phyloP scores from a whole-genome alignment of 495 filamentous ascomycete genomes.

The Chaetomium tenue region DNA sequence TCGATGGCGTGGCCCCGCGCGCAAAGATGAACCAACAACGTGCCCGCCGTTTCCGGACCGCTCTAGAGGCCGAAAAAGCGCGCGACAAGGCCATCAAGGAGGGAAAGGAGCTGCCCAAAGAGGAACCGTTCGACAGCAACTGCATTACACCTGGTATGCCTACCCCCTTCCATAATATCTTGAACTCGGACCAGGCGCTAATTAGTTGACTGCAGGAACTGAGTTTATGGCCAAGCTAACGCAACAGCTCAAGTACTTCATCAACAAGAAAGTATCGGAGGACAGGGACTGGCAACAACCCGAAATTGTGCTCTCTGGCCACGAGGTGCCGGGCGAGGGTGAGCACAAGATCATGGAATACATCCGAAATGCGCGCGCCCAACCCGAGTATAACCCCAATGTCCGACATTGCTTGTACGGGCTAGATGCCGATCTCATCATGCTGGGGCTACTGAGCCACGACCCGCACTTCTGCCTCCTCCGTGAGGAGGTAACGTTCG shows the following conservation, averaged over 20 bases:
- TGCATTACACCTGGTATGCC: constrained; percentile 84
- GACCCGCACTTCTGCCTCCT: constrained; percentile 98
- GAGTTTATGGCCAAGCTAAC: constrained; percentile 98
- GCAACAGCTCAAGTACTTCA: constrained; percentile 92
- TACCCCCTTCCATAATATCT: too few species aligned
- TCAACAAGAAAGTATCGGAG: constrained; percentile 97
- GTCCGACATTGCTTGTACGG: constrained; percentile 96
- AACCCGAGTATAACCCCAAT: constrained; percentile 91
- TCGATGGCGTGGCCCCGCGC: constrained; percentile 94
- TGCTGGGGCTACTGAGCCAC: constrained; percentile 94
- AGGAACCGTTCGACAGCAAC: constrained; percentile 97
- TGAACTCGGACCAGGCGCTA: background rate
- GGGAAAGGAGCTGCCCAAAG: constrained; percentile 88
- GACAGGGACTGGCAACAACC: constrained; percentile 96
- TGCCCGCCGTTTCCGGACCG: constrained; percentile 90
- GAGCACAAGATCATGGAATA: constrained; percentile 99
- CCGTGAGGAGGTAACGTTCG: constrained; percentile 97
- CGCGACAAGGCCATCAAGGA: constrained; percentile 85
- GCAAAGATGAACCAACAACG: constrained; percentile 99
- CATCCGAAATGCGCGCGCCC: constrained; percentile 92
- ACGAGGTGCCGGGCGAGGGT: constrained; percentile 98
- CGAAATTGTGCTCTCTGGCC: constrained; percentile 93
- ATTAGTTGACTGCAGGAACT: constrained; percentile 46
- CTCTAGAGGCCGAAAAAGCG: constrained; percentile 82
- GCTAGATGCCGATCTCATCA: constrained; percentile 96